Conservation (phyloP, 1,284 basidiomycete genomes). For the Psilocybe mexicana region DNA sequence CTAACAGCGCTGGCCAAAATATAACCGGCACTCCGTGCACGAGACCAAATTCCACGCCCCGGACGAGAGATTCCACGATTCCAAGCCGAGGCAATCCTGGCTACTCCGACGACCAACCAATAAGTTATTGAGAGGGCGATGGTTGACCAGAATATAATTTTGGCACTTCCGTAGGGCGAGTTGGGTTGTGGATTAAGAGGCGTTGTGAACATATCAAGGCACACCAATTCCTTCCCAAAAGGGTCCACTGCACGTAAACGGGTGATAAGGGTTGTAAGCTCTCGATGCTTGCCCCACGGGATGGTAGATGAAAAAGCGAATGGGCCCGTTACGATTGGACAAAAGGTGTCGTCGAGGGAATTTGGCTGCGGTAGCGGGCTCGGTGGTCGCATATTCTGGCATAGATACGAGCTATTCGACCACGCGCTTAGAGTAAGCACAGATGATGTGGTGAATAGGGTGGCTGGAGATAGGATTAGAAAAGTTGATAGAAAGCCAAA, state of each 20-base stretch:
- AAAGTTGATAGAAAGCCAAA: constrained; percentile 5
- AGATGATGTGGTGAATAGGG: constrained; percentile 80
- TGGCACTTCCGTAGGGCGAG: constrained; percentile 71
- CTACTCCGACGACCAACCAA: constrained; percentile 78
- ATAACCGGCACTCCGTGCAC: constrained; percentile 79
- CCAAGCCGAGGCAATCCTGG: constrained; percentile 84
- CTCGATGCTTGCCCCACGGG: constrained; percentile 69
- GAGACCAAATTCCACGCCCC: constrained; percentile 61
- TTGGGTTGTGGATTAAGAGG: constrained; percentile 62
- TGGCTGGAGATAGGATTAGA: constrained; percentile 51
- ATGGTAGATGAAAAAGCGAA: constrained; percentile 83
- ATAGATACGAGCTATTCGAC: constrained; percentile 73
- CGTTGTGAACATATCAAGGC: constrained; percentile 79
- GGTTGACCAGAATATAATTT: constrained; percentile 81
- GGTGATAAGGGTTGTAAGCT: constrained; percentile 83
- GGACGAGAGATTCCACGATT: constrained; percentile 62
- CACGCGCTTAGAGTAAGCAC: constrained; percentile 78
- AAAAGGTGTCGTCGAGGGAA: constrained; percentile 54
- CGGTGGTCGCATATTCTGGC: constrained; percentile 72
- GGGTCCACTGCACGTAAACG: constrained; percentile 88
- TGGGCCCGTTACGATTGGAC: constrained; percentile 72
- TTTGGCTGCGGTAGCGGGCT: constrained; percentile 55
- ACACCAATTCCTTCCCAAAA: constrained; percentile 75
- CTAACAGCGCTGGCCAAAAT: constrained; percentile 91
- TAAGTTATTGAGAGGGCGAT: constrained; percentile 78